phyloP scores from a whole-genome alignment of 2,329 filamentous ascomycete species.

The Aspergillus eucalypticola region DNA sequence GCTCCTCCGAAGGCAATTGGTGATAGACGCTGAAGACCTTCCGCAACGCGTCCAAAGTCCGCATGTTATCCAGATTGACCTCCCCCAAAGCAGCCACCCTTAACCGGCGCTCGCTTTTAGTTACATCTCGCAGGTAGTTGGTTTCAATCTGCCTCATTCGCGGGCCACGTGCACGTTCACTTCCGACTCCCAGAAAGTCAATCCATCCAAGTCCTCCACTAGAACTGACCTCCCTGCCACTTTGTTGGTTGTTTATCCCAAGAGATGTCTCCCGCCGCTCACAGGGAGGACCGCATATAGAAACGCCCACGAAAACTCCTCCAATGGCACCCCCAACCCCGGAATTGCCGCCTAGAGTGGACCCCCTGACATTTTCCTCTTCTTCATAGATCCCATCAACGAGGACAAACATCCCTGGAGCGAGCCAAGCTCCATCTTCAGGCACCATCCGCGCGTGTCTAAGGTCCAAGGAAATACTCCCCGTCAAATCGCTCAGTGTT shows the following conservation, averaged over 20 bases:
- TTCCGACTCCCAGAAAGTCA: conserved; percentile 89
- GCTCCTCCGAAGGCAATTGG: conserved; percentile 60
- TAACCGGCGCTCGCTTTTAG: conserved; percentile 36
- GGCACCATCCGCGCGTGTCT: conserved; percentile 79
- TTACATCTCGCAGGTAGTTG: conserved; percentile 56
- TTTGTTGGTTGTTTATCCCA: conserved; percentile 61
- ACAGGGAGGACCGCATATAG: conserved; percentile 86
- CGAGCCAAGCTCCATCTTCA: conserved; percentile 85
- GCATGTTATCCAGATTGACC: conserved; percentile 80
- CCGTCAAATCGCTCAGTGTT: conserved; percentile 81
- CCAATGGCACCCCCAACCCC: conserved; percentile 88
- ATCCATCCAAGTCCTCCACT: conserved; percentile 94
- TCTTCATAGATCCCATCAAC: conserved; percentile 97
- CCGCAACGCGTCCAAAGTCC: conserved; percentile 75
- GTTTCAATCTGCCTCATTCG: conserved; percentile 82
- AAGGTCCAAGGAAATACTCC: conserved; percentile 82
- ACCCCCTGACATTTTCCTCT: conserved; percentile 68
- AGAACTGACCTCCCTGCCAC: conserved; percentile 45
- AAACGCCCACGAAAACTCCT: conserved; percentile 88
- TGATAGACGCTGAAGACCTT: conserved; percentile 77
- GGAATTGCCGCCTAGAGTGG: conserved; percentile 70
- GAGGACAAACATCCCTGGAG: conserved; percentile 92
- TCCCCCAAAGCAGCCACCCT: conserved; percentile 79
- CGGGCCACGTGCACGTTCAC: conserved; percentile 76
- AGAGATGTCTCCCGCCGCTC: conserved; percentile 80